Conservation (phyloP, 768 basidiomycete species). For the Panus rudis region DNA sequence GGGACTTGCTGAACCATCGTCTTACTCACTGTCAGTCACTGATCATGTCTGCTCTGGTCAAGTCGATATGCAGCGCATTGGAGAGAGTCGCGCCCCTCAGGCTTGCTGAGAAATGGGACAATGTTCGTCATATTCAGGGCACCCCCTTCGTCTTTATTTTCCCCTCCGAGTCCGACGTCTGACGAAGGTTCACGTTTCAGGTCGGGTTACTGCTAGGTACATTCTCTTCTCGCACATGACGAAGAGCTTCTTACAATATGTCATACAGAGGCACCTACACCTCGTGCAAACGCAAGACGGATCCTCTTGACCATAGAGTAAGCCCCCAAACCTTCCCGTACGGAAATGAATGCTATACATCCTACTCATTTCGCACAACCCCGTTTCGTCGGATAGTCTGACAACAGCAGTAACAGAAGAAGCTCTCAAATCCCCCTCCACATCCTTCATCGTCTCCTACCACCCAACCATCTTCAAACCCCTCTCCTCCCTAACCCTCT, state of each 20-base stretch:
- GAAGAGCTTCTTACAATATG: neutral
- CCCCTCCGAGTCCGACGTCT: neutral
- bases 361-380: slow-evolving; percentile 5
- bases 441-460: slow-evolving; percentile 71
- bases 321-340: slow-evolving; percentile 6
- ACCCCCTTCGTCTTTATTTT: neutral
- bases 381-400: slow-evolving; percentile 39
- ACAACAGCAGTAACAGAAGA: slow-evolving; percentile 66
- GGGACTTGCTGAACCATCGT: neutral
- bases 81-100: slow-evolving; percentile 80
- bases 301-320: slow-evolving; percentile 40
- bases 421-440: slow-evolving; percentile 51
- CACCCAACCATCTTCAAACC: slow-evolving; percentile 81
- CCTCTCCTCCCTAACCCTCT: slow-evolving; percentile 67
- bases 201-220: slow-evolving; percentile 27
- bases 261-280: slow-evolving; percentile 27
- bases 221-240: neutral
- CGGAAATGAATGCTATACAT: neutral
- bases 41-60: slow-evolving; percentile 26
- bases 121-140: slow-evolving; percentile 46
- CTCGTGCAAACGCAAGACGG: slow-evolving; percentile 22
- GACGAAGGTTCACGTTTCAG: slow-evolving; percentile 10
- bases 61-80: slow-evolving; percentile 60
- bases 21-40: neutral
- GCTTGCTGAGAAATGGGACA: slow-evolving; percentile 91